Evolutionary conservation across 345 rosid species (phyloP).

Genomic region (Corchorus olitorius): DNA sequence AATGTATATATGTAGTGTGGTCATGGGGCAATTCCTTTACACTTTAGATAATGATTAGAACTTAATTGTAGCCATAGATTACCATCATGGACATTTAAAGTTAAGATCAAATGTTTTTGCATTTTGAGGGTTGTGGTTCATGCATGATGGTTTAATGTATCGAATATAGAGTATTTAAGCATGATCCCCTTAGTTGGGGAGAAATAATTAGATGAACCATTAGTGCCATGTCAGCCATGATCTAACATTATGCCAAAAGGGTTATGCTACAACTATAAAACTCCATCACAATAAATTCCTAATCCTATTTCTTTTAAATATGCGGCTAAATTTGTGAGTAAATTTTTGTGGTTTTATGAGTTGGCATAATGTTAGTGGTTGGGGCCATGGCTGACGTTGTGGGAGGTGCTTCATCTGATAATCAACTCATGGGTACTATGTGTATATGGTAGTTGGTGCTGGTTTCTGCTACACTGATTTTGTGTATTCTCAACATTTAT

Average conservation of each 20-base stretch:
- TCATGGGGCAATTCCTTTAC: neutral
- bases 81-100: neutral
- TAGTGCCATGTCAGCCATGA: too few species aligned
- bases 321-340: too few species aligned
- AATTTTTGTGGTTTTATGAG: too few species aligned
- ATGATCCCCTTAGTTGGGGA: neutral
- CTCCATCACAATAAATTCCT: too few species aligned
- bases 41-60: neutral
- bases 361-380: too few species aligned
- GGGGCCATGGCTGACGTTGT: too few species aligned
- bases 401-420: too few species aligned
- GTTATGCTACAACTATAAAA: too few species aligned
- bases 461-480: neutral
- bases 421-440: neutral
- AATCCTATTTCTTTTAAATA: too few species aligned
- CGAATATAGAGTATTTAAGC: neutral
- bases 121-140: neutral
- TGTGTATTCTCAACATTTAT: neutral
- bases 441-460: neutral
- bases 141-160: neutral
- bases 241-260: too few species aligned
- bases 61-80: neutral
- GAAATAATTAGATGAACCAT: too few species aligned
- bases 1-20: neutral
- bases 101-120: neutral